A percentile compares a stretch with the other conserved stretches of the same genome.
These are phyloP conservation scores for Isabelozyma rhagii DNA, from an alignment of 805 yeast species.

Conservation along the genomic window DNA sequence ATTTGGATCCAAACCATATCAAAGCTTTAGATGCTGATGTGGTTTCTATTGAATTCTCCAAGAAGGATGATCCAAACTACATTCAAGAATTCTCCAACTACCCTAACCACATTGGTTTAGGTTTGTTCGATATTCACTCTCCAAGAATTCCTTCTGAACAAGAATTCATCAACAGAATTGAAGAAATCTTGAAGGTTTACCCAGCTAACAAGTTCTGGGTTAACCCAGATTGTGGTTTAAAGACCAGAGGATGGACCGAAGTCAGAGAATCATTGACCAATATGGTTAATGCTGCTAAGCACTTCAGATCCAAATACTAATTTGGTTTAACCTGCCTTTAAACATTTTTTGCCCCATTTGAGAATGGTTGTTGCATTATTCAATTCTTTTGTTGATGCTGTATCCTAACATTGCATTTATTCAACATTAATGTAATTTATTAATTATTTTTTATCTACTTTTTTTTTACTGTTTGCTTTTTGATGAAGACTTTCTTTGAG, in stretches of 20 bases:
- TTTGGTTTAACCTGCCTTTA: neutral
- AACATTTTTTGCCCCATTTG: neutral
- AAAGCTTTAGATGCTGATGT: conserved; percentile 99
- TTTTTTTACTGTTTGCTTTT: conserved; percentile 3
- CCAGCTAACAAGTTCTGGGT: conserved; percentile 99
- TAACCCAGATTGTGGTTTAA: conserved; percentile 99
- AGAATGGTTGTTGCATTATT: conserved; percentile 26
- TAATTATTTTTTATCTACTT: conserved; percentile 3
- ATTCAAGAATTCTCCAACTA: conserved; percentile 96
- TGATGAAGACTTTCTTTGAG: conserved; percentile 1
- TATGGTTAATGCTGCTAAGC: conserved; percentile 99
- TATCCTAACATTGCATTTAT: conserved; percentile 40
- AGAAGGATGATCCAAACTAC: conserved; percentile 98
- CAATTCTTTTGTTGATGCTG: conserved; percentile 42
- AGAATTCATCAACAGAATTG: conserved; percentile 92
- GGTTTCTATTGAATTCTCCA: conserved; percentile 98
- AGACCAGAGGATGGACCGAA: conserved; percentile 99
- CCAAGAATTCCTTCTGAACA: conserved; percentile 99
- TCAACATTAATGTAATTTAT: conserved; percentile 47
- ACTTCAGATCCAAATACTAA: conserved; percentile 56
- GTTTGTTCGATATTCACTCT: conserved; percentile 98
- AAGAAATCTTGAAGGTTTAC: conserved; percentile 92
- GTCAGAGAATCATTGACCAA: conserved; percentile 91
- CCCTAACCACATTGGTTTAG: conserved; percentile 99
- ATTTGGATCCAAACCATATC: conserved; percentile 98